phyloP scores from a whole-genome alignment of 1,139 yeast genomes.

The Geotrichum klebahnii region DNA sequence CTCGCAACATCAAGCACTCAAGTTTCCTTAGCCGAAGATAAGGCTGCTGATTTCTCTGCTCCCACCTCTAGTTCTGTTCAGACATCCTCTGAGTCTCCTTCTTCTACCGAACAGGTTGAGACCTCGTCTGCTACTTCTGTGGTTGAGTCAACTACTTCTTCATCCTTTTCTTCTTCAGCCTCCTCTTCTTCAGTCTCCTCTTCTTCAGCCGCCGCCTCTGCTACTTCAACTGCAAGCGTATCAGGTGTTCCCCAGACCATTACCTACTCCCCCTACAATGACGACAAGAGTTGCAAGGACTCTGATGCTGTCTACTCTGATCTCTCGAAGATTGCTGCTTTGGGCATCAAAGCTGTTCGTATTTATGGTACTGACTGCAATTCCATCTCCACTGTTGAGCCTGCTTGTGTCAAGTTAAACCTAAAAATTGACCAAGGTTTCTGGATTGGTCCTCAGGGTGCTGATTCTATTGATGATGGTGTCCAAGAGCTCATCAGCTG shows the following conservation, averaged over 20 bases:
- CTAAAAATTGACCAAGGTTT: constrained; percentile 78
- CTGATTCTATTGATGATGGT: constrained; percentile 60
- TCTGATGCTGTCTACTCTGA: constrained; percentile 54
- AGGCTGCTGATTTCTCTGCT: constrained; percentile 18
- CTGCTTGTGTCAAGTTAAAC: constrained; percentile 58
- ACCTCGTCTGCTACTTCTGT: constrained; percentile 24
- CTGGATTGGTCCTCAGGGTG: constrained; percentile 65
- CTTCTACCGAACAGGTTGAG: constrained; percentile 23
- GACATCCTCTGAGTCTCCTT: constrained; percentile 19
- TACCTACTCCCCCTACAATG: constrained; percentile 77
- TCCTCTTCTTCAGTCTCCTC: background rate
- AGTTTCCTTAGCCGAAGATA: constrained; percentile 26
- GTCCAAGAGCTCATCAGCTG: constrained; percentile 52
- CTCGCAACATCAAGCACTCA: constrained; percentile 25
- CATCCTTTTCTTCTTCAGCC: background rate
- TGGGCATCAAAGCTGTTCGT: constrained; percentile 64
- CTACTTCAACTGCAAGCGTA: background rate
- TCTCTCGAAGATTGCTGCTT: constrained; percentile 51
- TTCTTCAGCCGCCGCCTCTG: background rate
- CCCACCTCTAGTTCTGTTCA: constrained; percentile 18
- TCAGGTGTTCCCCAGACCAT: constrained; percentile 50
- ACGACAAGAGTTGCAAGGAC: constrained; percentile 64
- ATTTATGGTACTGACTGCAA: constrained; percentile 84
- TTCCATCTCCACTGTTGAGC: constrained; percentile 60
- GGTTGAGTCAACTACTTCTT: constrained; percentile 12